These are phyloP conservation scores for Aspergillus eucalypticola DNA, from an alignment of 2,329 filamentous ascomycete genomes.

Conservation along the genomic window DNA sequence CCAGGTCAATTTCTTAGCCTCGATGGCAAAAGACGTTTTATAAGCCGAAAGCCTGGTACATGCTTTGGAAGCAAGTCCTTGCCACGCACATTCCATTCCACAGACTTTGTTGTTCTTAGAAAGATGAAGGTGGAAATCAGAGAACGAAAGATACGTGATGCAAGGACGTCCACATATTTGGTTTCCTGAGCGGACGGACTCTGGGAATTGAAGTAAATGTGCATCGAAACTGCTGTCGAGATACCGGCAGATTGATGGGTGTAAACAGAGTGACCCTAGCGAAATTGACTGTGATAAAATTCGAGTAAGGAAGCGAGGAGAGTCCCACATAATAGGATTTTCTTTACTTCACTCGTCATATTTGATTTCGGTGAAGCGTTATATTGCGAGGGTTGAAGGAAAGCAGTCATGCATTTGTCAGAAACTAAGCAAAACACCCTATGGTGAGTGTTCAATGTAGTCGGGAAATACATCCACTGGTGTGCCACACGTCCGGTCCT, in stretches of 20 bases:
- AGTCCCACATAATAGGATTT: no score
- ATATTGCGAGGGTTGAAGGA: no score
- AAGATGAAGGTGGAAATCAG: neutral
- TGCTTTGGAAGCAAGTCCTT: neutral
- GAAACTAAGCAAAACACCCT: no score
- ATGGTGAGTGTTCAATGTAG: no score
- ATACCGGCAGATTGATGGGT: constrained; percentile 24
- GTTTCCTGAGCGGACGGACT: neutral
- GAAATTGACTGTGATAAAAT: no score
- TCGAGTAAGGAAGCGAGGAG: no score
- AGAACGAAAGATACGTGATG: neutral
- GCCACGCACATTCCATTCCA: neutral
- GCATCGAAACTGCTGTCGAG: constrained; percentile 1
- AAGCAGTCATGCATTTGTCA: no score
- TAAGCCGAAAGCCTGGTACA: neutral
- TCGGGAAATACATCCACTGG: no score
- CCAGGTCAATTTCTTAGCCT: neutral
- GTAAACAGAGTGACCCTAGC: neutral
- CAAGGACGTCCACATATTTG: constrained; percentile 5
- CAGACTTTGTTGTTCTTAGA: neutral
- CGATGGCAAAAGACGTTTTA: neutral
- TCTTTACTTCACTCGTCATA: no score
- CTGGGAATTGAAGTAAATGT: neutral
- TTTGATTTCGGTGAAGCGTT: no score
- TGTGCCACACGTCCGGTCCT: no score